Evolutionary conservation across 2,329 filamentous ascomycete genomes (phyloP), one percentile per base, ranked within the genome.

Genomic region (Aspergillus bombycis): DNA sequence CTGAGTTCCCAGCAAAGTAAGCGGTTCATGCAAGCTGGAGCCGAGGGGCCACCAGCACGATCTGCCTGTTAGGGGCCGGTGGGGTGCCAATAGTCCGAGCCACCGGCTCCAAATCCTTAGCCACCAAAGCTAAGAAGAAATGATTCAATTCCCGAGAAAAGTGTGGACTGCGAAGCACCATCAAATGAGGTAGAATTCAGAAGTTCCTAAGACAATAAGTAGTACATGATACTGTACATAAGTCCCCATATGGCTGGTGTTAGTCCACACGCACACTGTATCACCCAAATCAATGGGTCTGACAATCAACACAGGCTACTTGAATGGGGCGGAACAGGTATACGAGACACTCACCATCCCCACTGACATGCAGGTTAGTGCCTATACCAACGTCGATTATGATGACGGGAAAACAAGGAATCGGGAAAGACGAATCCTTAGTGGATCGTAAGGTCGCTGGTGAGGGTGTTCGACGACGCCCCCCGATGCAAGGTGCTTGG

Each of bases 11-110:
- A 65, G 64, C 57, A 67, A 66, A 58, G 45, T 41, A 71, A 62
- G 61, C 65, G 67, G 67, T 72, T 68, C 68, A 69, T 68, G 67
- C 70, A 68, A 59, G 64, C 58, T 58, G 64, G 62, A 61, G 62
- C 65, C 64, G 62, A 68, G 71, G 62, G 38, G 56, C 62, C 52
- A 65, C 65, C 70, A 69, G 61, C 69, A 68, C 67, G 69, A 72
- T 72, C 71, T 71, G 48, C 68, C 57, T 57, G 32, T 63, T 70
- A 67, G 63, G 58, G 62, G 66, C 59, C 62, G 64, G 58, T 45
- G 41, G 57, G 63, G 48, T 66, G 62, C 66, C 71, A 70, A 72
- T 72, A 71, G 70, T 66, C 67, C 58, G 63, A 60, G 57, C 50
- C 65, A 65, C 66, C 62, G 62, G 60, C 32, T 60, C 60, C 36